Percentiles rank a stretch among this genome's conserved stretches.
Conservation (phyloP, 2,329 filamentous ascomycete species). For the Ophiognomonia clavigignenti-juglandacearum region DNA sequence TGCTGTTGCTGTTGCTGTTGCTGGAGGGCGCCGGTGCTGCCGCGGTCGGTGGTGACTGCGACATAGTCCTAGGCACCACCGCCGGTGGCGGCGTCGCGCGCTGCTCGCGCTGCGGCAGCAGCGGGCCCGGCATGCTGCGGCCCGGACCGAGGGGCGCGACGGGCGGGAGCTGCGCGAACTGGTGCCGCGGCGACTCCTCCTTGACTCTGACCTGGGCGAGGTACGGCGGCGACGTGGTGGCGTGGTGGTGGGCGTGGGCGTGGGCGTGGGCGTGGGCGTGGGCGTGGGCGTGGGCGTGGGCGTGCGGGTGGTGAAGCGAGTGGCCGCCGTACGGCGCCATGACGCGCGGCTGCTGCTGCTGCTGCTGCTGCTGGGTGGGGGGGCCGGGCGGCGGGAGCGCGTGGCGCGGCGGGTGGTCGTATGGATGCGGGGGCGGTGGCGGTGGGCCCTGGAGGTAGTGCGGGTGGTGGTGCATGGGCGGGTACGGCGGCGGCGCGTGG, state of each 20-base stretch:
- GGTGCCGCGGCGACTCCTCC: slow-evolving; percentile 38
- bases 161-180: slow-evolving; percentile 28
- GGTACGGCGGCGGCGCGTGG: slow-evolving; percentile 27
- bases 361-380: too few relatives aligned
- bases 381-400: slow-evolving; percentile 19
- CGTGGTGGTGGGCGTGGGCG: background rate
- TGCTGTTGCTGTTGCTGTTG: too few relatives aligned
- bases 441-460: slow-evolving; percentile 24
- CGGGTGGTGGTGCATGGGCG: slow-evolving; percentile 18
- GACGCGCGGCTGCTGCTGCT: slow-evolving; percentile 15
- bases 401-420: slow-evolving; percentile 20
- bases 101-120: slow-evolving; percentile 23
- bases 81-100: slow-evolving; percentile 36
- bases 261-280: slow-evolving; percentile 20
- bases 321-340: slow-evolving; percentile 15
- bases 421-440: slow-evolving; percentile 21
- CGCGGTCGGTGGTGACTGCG: slow-evolving; percentile 42
- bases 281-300: slow-evolving; percentile 16
- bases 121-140: slow-evolving; percentile 36
- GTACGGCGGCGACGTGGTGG: slow-evolving; percentile 24
- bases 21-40: background rate
- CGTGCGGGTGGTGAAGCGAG: slow-evolving; percentile 20
- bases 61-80: slow-evolving; percentile 38
- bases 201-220: slow-evolving; percentile 27
- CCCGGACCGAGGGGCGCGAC: slow-evolving; percentile 2